These are phyloP conservation scores for Turnera subulata DNA, from an alignment of 345 rosid species.

Conservation along the genomic window DNA sequence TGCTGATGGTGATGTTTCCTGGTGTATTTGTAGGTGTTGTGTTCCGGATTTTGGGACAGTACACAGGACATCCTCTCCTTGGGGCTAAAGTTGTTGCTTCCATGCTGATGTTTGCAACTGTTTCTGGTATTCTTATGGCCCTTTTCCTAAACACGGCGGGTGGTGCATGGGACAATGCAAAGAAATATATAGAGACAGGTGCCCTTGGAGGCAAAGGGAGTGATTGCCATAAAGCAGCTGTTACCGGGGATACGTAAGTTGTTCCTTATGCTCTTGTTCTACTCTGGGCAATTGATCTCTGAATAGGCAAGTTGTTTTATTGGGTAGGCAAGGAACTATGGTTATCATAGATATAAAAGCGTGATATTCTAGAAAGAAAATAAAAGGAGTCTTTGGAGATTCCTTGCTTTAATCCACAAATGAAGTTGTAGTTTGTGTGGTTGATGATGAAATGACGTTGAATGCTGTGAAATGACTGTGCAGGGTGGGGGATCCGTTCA, in stretches of 20 bases:
- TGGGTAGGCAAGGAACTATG: no score
- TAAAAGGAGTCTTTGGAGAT: no score
- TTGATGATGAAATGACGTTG: not conserved
- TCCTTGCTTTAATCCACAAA: not conserved
- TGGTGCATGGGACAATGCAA: conserved; percentile 99
- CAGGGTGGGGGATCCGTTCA: conserved; percentile 99
- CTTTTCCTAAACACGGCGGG: conserved; percentile 97
- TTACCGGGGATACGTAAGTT: conserved; percentile 97
- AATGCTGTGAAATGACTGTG: not conserved
- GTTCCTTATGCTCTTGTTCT: not conserved
- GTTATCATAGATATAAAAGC: no score
- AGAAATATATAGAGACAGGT: conserved; percentile 94
- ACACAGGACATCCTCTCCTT: conserved; percentile 86
- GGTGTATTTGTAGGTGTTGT: conserved; percentile 51
- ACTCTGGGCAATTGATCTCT: no score
- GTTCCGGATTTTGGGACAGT: conserved; percentile 78
- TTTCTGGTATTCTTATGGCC: conserved; percentile 97
- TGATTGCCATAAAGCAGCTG: conserved; percentile 92
- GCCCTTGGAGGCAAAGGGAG: conserved; percentile 99
- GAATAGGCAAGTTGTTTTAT: no score
- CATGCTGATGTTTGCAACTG: conserved; percentile 93
- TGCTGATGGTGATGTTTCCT: conserved; percentile 3
- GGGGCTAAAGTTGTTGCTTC: conserved; percentile 98
- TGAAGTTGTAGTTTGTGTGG: no score
- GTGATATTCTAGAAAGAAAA: no score